Evolutionary conservation across 2,329 filamentous ascomycete species (phyloP).

Genomic region (Dactylella cylindrospora): DNA sequence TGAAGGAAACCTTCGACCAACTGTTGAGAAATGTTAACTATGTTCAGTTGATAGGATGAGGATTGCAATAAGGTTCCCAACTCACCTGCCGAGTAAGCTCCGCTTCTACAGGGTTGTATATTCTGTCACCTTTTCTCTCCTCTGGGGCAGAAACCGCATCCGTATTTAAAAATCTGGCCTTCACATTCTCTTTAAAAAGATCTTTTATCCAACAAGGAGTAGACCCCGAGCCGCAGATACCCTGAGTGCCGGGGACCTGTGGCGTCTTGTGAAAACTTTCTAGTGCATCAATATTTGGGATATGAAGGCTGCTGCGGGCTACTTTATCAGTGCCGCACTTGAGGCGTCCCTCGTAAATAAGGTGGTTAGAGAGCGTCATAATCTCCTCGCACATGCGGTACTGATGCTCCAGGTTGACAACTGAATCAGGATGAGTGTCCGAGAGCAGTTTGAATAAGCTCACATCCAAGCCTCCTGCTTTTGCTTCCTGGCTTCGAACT

Average conservation of each 20-base stretch:
- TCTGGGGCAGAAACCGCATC: constrained; percentile 72
- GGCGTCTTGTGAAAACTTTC: constrained; percentile 49
- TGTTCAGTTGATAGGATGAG: too few relatives aligned
- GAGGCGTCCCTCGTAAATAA: constrained; percentile 88
- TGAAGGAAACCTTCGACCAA: constrained; percentile 77
- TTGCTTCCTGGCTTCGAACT: constrained; percentile 86
- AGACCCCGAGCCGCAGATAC: constrained; percentile 18
- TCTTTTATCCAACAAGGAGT: constrained; percentile 48
- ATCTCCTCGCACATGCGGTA: constrained; percentile 98
- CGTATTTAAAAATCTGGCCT: constrained; percentile 87
- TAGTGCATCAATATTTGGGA: constrained; percentile 68
- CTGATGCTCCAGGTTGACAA: constrained; percentile 90
- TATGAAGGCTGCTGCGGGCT: constrained; percentile 66
- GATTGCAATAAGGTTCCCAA: constrained; percentile 52
- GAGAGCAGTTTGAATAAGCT: constrained; percentile 93
- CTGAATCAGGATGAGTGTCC: constrained; percentile 80
- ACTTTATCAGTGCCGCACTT: constrained; percentile 83
- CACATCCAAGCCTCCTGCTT: constrained; percentile 81
- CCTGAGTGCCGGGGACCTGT: not conserved
- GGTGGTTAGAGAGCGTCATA: constrained; percentile 86
- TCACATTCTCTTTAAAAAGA: constrained; percentile 52
- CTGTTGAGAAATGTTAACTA: too few relatives aligned
- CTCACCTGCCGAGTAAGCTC: constrained; percentile 51
- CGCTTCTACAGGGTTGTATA: constrained; percentile 84
- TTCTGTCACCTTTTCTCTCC: constrained; percentile 75